Conservation (phyloP, 192 early-diverging fungal species). For the Gaertneriomyces semiglobifer region DNA sequence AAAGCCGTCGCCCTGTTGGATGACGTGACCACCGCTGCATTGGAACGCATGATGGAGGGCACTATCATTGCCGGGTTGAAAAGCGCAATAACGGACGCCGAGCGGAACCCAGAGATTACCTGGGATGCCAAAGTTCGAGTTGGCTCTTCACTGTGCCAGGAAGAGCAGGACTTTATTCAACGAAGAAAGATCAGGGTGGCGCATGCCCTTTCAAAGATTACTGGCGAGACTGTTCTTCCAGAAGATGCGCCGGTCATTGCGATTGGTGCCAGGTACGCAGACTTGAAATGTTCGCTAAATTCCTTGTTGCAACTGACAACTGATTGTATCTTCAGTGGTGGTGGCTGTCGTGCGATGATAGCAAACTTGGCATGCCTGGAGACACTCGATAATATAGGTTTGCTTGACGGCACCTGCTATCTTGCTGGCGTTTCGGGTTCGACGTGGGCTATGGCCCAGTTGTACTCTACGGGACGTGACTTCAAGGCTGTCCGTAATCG, state of each 20-base stretch:
- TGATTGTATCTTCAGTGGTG: constrained; percentile 26
- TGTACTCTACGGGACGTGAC: constrained; percentile 23
- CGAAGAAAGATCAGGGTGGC: constrained; percentile 6
- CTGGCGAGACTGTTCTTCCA: constrained; percentile 27
- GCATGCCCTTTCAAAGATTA: constrained; percentile 21
- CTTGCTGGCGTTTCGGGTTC: constrained; percentile 36
- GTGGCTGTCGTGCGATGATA: constrained; percentile 40
- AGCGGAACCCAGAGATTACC: constrained; percentile 27
- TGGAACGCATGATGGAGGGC: constrained; percentile 19
- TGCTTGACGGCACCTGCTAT: constrained; percentile 27
- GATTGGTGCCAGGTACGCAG: constrained; percentile 28
- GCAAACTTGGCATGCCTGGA: constrained; percentile 23
- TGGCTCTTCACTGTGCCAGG: constrained; percentile 12
- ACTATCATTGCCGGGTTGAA: constrained; percentile 7
- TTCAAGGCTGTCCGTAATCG: constrained; percentile 1
- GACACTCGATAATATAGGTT: constrained; percentile 16
- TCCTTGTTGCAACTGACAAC: neutral
- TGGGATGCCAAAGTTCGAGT: constrained; percentile 28
- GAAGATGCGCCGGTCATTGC: constrained; percentile 32
- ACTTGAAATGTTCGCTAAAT: neutral
- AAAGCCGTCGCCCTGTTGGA: neutral
- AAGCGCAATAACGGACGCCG: constrained; percentile 9
- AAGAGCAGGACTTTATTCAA: constrained; percentile 13
- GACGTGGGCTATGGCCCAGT: constrained; percentile 38
- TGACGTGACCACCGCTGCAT: constrained; percentile 10